These are phyloP conservation scores for Aspergillus ibericus DNA, from an alignment of 2,329 filamentous ascomycete genomes.

Conservation along the genomic window DNA sequence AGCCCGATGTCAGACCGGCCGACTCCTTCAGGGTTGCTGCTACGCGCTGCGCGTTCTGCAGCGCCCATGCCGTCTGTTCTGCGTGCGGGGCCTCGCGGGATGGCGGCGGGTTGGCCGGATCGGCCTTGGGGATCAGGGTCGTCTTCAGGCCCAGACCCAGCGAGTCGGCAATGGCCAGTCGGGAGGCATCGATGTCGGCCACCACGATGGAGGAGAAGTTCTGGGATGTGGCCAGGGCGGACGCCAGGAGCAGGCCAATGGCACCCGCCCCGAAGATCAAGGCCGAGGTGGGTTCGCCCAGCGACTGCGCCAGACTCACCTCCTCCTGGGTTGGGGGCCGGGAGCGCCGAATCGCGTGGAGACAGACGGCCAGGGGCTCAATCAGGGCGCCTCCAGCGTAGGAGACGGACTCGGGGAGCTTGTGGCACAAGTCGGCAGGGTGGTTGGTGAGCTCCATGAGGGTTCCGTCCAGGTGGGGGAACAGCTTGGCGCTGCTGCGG, in stretches of 20 bases:
- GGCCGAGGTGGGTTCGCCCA: constrained; percentile 47
- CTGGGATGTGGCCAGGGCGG: constrained; percentile 56
- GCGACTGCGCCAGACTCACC: constrained; percentile 42
- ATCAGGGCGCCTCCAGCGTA: constrained; percentile 59
- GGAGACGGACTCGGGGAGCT: constrained; percentile 54
- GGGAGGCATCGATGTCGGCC: constrained; percentile 60
- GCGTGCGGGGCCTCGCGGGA: constrained; percentile 32
- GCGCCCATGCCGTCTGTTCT: constrained; percentile 34
- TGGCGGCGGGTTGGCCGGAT: constrained; percentile 30
- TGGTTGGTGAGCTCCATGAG: constrained; percentile 64
- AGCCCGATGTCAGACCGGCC: constrained; percentile 33
- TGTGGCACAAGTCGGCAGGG: constrained; percentile 60
- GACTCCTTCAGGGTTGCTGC: constrained; percentile 33
- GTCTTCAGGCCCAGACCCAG: constrained; percentile 40
- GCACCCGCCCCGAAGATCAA: constrained; percentile 63
- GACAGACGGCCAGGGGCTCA: constrained; percentile 61
- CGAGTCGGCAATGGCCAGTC: constrained; percentile 55
- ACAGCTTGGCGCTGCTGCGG: constrained; percentile 59
- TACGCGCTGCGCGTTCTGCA: constrained; percentile 38
- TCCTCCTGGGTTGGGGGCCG: constrained; percentile 44
- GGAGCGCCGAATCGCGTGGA: constrained; percentile 60
- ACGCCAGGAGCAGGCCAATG: constrained; percentile 60
- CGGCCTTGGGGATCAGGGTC: constrained; percentile 36
- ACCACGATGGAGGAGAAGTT: constrained; percentile 58
- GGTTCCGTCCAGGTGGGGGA: constrained; percentile 64